These are phyloP conservation scores for Botryotinia globosa DNA, from an alignment of 2,329 filamentous ascomycete species.

Conservation along the genomic window DNA sequence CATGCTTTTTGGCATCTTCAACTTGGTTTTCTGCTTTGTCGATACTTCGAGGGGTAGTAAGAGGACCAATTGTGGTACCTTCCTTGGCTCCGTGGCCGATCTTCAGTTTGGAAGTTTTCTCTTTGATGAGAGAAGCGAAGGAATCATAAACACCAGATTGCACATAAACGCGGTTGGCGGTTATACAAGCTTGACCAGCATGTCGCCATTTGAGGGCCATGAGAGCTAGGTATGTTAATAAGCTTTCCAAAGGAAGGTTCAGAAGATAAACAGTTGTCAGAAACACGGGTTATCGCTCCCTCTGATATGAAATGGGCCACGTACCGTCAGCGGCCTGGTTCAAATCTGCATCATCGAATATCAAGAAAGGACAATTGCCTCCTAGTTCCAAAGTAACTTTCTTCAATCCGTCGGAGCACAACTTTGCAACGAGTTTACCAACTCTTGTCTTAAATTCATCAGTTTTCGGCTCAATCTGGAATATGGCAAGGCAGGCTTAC, in stretches of 20 bases:
- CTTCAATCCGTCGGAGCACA: conserved; percentile 59
- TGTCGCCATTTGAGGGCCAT: conserved; percentile 55
- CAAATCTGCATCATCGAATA: conserved; percentile 63
- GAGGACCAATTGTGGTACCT: conserved; percentile 58
- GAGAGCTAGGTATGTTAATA: conserved; percentile 34
- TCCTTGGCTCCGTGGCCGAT: conserved; percentile 59
- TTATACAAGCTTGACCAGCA: conserved; percentile 63
- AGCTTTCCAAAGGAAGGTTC: not conserved
- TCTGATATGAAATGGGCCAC: not conserved
- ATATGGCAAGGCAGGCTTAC: conserved; percentile 25
- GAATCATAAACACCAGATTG: conserved; percentile 60
- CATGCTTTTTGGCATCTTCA: conserved; percentile 60
- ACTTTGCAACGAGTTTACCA: conserved; percentile 59
- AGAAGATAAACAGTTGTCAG: not conserved
- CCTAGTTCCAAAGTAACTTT: conserved; percentile 63
- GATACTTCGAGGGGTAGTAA: conserved; percentile 54
- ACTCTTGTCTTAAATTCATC: conserved; percentile 46
- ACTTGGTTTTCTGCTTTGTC: conserved; percentile 60
- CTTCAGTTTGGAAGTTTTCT: conserved; percentile 52
- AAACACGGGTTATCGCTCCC: not conserved
- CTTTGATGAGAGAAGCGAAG: conserved; percentile 55
- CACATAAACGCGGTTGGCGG: conserved; percentile 63
- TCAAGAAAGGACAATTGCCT: conserved; percentile 62
- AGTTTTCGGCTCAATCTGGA: conserved; percentile 2
- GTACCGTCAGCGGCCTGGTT: conserved; percentile 52